Evolutionary conservation across 345 rosid genomes (phyloP), one percentile per base, ranked within the genome.

Genomic region (Dipteronia sinensis): DNA sequence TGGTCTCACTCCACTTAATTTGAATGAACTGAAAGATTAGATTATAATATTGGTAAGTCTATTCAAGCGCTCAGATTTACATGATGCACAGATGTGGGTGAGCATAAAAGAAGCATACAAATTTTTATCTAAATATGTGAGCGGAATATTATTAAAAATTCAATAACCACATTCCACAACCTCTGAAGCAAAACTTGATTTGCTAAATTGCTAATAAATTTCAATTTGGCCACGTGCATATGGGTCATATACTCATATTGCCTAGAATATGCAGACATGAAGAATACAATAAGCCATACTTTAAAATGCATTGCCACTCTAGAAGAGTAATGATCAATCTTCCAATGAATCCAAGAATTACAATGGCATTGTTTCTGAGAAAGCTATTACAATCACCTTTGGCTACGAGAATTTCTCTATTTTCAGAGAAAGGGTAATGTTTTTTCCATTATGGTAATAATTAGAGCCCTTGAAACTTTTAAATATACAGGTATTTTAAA

Each of bases 201-300:
- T 9, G 49, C 49, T 10, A 10, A 46, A 46, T 10, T 46, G 49
- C 49, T 46, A 10, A 46, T 46, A 46, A 46, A 10, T 46, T 46
- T 46, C 15, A 2, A 2, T 15, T 51, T 17, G 51, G 23, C 20
- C 65, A 38, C 65, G 51, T n/a, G n/a, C 47, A 56, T n/a, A 46
- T 72, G 13, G 25, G 25, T 72, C 49, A 20, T 40, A 72, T 53
- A 16, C 16, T 72, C 49, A 20, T 40, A 72, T 71, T 46, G 58
- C 56, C 29, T 51, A 71, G 25, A 51, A 51, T 9, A 27, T 29
- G 40, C 47, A 29, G 74, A 53, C 9, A 29, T 17, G 42, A 49
- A 9, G 4, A 71, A 71, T 46, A 46, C 49, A 46, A 9, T 59
- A 59, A 22, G 20, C n/a, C 58, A 53, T 16, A 15, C 16, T 15